phyloP scores from a whole-genome alignment of 176 grass and related monocot genomes.

The Thinopyrum elongatum region DNA sequence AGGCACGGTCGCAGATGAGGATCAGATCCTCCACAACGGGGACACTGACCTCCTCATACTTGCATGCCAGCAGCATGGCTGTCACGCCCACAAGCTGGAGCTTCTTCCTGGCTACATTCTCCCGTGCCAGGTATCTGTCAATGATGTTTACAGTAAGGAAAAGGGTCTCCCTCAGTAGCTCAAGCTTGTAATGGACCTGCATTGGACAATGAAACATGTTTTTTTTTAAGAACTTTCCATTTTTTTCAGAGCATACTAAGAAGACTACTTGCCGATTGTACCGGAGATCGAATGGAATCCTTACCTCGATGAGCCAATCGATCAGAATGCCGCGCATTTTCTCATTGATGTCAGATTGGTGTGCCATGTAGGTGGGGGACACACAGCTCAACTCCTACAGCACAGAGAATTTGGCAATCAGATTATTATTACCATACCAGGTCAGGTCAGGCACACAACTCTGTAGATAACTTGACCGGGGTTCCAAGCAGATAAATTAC shows the following conservation, averaged over 20 bases:
- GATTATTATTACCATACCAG: neutral
- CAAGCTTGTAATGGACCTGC: constrained; percentile 91
- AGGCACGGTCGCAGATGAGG: constrained; percentile 72
- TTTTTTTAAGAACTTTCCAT: neutral
- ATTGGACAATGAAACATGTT: neutral
- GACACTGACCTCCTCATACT: constrained; percentile 84
- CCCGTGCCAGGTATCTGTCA: constrained; percentile 63
- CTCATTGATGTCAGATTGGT: constrained; percentile 78
- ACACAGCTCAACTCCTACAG: constrained; percentile 65
- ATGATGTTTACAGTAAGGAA: constrained; percentile 89
- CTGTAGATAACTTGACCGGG: neutral
- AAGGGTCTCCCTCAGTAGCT: constrained; percentile 70
- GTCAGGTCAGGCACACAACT: neutral
- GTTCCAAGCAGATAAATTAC: constrained; percentile 26
- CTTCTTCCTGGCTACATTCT: constrained; percentile 72
- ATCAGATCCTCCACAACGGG: constrained; percentile 80
- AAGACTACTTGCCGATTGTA: neutral
- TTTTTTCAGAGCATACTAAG: neutral
- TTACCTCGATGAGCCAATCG: constrained; percentile 92
- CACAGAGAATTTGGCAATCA: neutral
- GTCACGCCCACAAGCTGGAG: constrained; percentile 92
- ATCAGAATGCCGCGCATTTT: constrained; percentile 92
- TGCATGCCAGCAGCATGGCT: constrained; percentile 86
- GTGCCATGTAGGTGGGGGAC: constrained; percentile 67
- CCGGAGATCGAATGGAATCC: neutral